Conservation (phyloP, 345 rosid genomes). For the Rhodamnia argentea region DNA sequence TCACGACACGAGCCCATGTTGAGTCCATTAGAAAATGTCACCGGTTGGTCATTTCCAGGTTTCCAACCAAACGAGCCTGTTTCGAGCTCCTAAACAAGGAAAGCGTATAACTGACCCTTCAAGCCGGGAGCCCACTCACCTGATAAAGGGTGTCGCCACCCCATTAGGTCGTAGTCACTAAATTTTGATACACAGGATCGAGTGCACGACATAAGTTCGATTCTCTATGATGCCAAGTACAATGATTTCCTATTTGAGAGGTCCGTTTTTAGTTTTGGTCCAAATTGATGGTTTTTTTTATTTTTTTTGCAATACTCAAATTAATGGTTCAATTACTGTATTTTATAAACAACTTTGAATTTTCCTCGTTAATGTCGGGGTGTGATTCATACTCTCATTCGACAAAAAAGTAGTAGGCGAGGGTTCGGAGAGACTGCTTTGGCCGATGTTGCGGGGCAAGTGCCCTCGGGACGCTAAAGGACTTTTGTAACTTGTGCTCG, state of each 20-base stretch:
- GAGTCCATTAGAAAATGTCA: not conserved
- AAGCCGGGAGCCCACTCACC: not conserved
- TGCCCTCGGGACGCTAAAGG: no score
- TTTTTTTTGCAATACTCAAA: no score
- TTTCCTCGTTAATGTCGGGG: not conserved
- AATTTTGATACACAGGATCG: not conserved
- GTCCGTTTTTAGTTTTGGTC: not conserved
- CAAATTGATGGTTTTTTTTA: not conserved
- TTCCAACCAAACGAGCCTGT: not conserved
- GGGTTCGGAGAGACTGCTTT: no score
- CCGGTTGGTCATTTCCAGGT: not conserved
- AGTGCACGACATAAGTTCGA: not conserved
- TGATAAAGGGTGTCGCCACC: rapidly evolving
- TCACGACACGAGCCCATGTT: not conserved
- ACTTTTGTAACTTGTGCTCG: no score
- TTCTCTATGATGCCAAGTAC: not conserved
- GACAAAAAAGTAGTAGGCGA: no score
- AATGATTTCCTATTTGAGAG: not conserved
- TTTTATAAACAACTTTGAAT: not conserved
- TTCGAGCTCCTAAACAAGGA: not conserved
- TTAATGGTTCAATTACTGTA: not conserved
- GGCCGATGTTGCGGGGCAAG: no score
- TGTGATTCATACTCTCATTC: no score
- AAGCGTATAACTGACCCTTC: not conserved
- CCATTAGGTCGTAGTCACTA: not conserved